A percentile compares a stretch with the other conserved stretches of the same genome.
Evolutionary conservation across 495 filamentous ascomycete genomes (phyloP).

Genomic region (Podospora conica): DNA sequence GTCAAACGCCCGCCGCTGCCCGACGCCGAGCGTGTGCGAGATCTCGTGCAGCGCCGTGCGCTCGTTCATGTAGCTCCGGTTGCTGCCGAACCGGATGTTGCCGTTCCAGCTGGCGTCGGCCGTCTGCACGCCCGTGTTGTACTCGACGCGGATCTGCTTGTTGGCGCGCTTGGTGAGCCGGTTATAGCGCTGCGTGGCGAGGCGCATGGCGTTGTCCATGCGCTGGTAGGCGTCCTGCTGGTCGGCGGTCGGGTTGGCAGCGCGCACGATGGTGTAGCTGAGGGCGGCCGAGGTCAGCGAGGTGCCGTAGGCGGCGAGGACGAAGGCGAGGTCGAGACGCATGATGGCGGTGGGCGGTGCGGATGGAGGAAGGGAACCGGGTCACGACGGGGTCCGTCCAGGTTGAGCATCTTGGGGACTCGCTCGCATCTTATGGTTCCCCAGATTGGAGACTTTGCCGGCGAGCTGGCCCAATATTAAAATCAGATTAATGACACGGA

Average conservation of each 20-base stretch:
- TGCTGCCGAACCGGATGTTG: conserved; percentile 38
- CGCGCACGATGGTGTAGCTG: conserved; percentile 28
- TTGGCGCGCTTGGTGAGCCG: conserved; percentile 22
- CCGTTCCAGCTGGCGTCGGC: conserved; percentile 41
- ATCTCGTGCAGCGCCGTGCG: conserved; percentile 44
- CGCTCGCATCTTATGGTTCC: background rate
- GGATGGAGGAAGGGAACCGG: background rate
- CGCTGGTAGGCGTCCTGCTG: conserved; percentile 33
- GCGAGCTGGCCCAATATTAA: background rate
- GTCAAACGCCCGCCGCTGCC: conserved; percentile 36
- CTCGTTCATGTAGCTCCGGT: conserved; percentile 41
- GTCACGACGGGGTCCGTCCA: no score
- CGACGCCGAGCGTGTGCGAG: conserved; percentile 38
- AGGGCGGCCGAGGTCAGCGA: conserved; percentile 25
- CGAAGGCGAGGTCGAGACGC: conserved; percentile 17
- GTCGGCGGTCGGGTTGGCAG: conserved; percentile 31
- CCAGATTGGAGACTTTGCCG: background rate
- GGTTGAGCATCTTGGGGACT: no score
- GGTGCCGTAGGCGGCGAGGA: conserved; percentile 10
- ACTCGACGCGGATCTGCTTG: conserved; percentile 33
- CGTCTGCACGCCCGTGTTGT: conserved; percentile 35
- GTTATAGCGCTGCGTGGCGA: conserved; percentile 33
- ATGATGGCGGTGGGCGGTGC: background rate
- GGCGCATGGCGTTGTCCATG: conserved; percentile 34
- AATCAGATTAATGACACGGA: background rate